Conservation (phyloP, 805 yeast genomes). For the Wickerhamiella domercqiae region DNA sequence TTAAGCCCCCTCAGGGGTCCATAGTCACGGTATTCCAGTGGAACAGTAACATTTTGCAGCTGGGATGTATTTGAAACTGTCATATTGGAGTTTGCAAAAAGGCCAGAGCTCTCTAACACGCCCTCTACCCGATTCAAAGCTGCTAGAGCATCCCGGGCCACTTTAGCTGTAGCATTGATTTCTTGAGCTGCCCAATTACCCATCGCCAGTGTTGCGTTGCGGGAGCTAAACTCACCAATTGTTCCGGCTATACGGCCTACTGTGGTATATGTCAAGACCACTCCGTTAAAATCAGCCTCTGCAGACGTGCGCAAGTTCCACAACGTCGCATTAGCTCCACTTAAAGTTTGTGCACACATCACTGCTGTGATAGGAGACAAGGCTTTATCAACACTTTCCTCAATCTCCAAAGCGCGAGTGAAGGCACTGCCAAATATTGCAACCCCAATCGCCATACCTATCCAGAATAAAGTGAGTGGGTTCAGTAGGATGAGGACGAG, state of each 20-base stretch:
- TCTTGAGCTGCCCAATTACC: not conserved
- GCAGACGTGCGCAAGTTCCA: not conserved
- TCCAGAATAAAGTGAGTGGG: constrained; percentile 18
- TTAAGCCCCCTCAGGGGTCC: not conserved
- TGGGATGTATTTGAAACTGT: not conserved
- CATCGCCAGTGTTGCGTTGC: not conserved
- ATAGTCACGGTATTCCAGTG: not conserved
- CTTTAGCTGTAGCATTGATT: not conserved
- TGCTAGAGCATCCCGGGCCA: not conserved
- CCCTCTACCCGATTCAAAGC: not conserved
- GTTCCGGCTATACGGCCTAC: not conserved
- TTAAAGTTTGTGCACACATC: not conserved
- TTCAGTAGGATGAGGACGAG: not conserved
- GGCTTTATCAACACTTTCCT: not conserved
- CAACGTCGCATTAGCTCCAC: constrained; percentile 1
- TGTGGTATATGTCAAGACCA: not conserved
- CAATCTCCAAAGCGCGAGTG: not conserved
- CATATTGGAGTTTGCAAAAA: not conserved
- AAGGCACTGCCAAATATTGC: constrained; percentile 18
- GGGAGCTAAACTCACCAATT: not conserved
- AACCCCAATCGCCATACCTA: constrained; percentile 30
- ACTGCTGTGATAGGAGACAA: not conserved
- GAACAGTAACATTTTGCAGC: not conserved
- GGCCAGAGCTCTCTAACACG: not conserved
- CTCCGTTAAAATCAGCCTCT: not conserved